phyloP scores from a whole-genome alignment of 495 filamentous ascomycete genomes.

The Aspergillus panamensis region DNA sequence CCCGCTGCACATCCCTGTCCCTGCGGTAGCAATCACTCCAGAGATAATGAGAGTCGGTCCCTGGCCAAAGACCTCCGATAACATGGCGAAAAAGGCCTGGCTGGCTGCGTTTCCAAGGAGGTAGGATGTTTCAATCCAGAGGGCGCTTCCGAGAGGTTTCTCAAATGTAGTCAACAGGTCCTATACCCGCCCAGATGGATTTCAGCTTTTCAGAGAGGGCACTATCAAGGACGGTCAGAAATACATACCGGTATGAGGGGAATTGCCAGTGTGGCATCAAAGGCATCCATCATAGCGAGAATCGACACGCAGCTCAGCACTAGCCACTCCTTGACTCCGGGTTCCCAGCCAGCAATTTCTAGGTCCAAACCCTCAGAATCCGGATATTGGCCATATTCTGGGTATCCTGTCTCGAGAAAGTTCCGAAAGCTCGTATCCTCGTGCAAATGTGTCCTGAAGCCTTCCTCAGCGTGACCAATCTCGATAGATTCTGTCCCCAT shows the following conservation, averaged over 20 bases:
- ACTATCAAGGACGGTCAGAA: slow-evolving; percentile 1
- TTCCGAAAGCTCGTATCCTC: slow-evolving; percentile 8
- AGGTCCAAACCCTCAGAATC: slow-evolving; percentile 1
- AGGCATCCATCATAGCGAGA: slow-evolving; percentile 40
- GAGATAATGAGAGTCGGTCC: slow-evolving; percentile 48
- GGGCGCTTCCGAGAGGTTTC: slow-evolving; percentile 28
- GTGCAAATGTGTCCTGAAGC: slow-evolving; percentile 14
- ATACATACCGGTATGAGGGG: slow-evolving; percentile 22
- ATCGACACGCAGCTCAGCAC: slow-evolving; percentile 34
- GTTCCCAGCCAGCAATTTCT: slow-evolving; percentile 23
- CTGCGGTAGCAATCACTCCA: slow-evolving; percentile 52
- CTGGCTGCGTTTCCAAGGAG: slow-evolving; percentile 36
- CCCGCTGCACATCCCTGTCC: slow-evolving; percentile 57
- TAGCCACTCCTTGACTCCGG: slow-evolving; percentile 32
- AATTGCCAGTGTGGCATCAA: slow-evolving; percentile 36
- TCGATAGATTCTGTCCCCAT: slow-evolving; percentile 20
- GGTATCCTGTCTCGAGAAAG: slow-evolving; percentile 11
- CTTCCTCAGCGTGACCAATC: slow-evolving; percentile 27
- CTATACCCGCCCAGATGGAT: slow-evolving; percentile 17
- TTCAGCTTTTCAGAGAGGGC: slow-evolving; percentile 1
- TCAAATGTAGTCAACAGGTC: slow-evolving; percentile 28
- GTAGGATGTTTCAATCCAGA: slow-evolving; percentile 45
- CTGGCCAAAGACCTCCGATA: slow-evolving; percentile 41
- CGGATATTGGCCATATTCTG: slow-evolving; percentile 7
- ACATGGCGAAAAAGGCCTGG: slow-evolving; percentile 38